Evolutionary conservation across 345 rosid genomes (phyloP), one percentile per base, ranked within the genome.

Genomic region (Melaleuca quinquenervia): DNA sequence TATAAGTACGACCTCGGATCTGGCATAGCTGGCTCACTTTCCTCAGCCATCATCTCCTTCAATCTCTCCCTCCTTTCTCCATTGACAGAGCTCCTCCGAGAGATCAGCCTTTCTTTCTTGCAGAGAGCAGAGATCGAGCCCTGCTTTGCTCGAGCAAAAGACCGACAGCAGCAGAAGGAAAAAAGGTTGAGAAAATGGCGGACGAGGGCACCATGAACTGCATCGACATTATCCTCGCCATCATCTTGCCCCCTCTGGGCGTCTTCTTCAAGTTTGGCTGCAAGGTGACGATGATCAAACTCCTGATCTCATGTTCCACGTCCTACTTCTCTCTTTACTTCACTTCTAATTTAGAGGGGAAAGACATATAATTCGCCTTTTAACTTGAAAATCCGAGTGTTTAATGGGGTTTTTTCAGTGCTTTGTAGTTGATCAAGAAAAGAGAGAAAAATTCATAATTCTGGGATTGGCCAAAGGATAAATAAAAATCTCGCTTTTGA

Each of bases 231-330:
- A 82, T 96, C 52, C 82, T 96, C 41, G 98, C 99, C 9, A 91
- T 96, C 90, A 82, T 95, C 90, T 89, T 96, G 94, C 99, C 99
- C 74, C 99, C 99, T 86, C 98, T 96, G 0, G 99, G 99, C 8
- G 99, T 96, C 88, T 96, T 96, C 90, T 93, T 95, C 94, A 96
- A 90, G 90, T 96, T 21, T 75, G 97, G 96, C 11, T 96, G 99
- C 91, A 12, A 87, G 91, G 98, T 95, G 8, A 11, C 27, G 29
- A 20, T 52, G 41, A 41, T 21, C 41, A 20, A 14, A 21, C 13
- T 20, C 15, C 78, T 70, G 44, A 64, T 64, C 78, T 64, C 7
- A n/a, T n/a, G 5, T 16, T 64, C 41, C 78, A 5, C 78, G 2
- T 64, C 78, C 18, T 14, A n/a, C n/a, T n/a, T 22, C 55, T 52